Evolutionary conservation across 345 rosid species (phyloP), one percentile per base, ranked within the genome.

Genomic region (Carallia brachiata): DNA sequence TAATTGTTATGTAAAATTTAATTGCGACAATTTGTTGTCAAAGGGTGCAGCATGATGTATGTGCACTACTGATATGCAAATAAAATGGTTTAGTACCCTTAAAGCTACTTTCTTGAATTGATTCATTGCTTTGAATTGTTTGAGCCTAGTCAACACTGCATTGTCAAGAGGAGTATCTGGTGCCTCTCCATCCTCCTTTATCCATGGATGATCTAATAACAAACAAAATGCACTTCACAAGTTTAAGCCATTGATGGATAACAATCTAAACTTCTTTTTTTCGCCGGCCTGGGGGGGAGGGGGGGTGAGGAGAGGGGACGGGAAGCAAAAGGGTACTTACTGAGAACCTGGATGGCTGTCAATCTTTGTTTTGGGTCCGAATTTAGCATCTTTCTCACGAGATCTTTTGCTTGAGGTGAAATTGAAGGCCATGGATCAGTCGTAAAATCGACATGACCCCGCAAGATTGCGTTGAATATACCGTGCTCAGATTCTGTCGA

Each of bases 391-490:
- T 87, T 95, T 75, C 82, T 80, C 36, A 92, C 96, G 28, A 95
- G 91, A 78, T 95, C 99, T 81, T 95, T 92, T 1, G 96, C 99
- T 57, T 78, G 93, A 15, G 86, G 80, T 34, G 99, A 95, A 63
- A 95, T 95, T 10, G 80, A 82, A 1, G 99, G 99, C 99, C 99
- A 95, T 7, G 97, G 99, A 78, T 92, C 99, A 28, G 83, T 90
- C 4, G 89, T 73, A 70, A 95, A 95, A 76, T 95, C 97, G 37
- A 92, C 28, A 12, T 89, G 90, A 7, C 98, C 96, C 0, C 93
- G 84, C 60, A 92, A 61, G 39, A 95, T 92, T 16, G 97, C 90
- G 40, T 92, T 95, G 93, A 95, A 95, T 47, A 95, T 92, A 62
- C 96, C 98, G 61, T 89, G 83, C 73, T 95, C 99, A 4, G 99